Conservation (phyloP, 164 flowering plant species). For the Euptelea pleiosperma region DNA sequence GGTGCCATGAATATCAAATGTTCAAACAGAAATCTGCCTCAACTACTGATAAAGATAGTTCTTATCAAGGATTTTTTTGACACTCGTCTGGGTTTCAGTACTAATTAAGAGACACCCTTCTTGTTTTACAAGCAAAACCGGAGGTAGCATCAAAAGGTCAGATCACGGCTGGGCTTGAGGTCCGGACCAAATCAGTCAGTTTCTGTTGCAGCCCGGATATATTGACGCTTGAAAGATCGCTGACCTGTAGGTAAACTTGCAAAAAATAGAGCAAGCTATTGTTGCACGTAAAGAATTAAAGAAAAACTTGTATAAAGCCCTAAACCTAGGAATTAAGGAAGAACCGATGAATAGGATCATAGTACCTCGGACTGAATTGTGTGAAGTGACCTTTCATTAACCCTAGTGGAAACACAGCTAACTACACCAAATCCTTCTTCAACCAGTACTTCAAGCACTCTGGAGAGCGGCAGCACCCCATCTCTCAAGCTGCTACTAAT, state of each 20-base stretch:
- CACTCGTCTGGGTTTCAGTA: too few relatives aligned
- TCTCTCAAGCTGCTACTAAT: conserved; percentile 6
- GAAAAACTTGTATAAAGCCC: not conserved
- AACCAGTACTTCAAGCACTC: conserved; percentile 15
- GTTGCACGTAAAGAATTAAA: not conserved
- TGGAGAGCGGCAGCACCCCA: conserved; percentile 20
- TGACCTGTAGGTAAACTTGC: conserved; percentile 10
- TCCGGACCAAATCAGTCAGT: not conserved
- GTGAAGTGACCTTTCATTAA: conserved; percentile 6
- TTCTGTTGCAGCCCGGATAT: conserved; percentile 7
- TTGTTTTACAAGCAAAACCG: too few relatives aligned
- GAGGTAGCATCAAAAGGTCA: too few relatives aligned
- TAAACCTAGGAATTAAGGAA: too few relatives aligned
- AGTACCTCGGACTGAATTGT: conserved; percentile 12
- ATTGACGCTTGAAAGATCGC: not conserved
- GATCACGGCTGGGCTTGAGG: too few relatives aligned
- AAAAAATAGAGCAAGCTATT: too few relatives aligned
- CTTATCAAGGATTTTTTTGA: too few relatives aligned
- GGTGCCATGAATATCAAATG: too few relatives aligned
- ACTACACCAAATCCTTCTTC: conserved; percentile 4
- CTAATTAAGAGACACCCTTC: too few relatives aligned
- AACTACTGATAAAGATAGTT: too few relatives aligned
- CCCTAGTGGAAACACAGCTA: conserved; percentile 8
- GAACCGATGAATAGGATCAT: not conserved
- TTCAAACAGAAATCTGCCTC: too few relatives aligned